These are phyloP conservation scores for Rutstroemia sydowiana DNA, from an alignment of 2,329 filamentous ascomycete species.

Conservation along the genomic window DNA sequence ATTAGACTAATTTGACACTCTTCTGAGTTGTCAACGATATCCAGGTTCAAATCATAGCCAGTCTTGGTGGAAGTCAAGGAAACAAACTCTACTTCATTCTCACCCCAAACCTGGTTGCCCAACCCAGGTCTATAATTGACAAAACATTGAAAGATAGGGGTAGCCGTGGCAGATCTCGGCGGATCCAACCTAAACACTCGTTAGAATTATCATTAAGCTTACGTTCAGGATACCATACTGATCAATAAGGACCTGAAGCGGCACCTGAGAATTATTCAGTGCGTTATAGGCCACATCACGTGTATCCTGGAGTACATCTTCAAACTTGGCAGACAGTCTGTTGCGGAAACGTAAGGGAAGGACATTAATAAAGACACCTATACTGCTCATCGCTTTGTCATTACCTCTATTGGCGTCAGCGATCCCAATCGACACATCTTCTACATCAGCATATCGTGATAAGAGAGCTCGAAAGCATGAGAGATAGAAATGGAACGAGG, in stretches of 20 bases:
- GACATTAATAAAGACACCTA: constrained; percentile 17
- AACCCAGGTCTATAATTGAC: constrained; percentile 38
- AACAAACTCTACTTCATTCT: constrained; percentile 13
- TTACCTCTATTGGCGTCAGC: constrained; percentile 38
- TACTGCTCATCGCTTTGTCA: constrained; percentile 17
- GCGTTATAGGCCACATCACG: constrained; percentile 30
- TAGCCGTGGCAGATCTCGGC: constrained; percentile 30
- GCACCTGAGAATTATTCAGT: constrained; percentile 37
- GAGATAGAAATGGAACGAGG: constrained; percentile 40
- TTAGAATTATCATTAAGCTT: constrained; percentile 41
- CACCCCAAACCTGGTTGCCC: too few species aligned
- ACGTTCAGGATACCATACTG: too few species aligned
- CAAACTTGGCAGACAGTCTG: constrained; percentile 18
- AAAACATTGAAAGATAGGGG: constrained; percentile 29
- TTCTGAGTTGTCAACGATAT: neutral
- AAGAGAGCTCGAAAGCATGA: constrained; percentile 35
- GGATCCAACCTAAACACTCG: constrained; percentile 36
- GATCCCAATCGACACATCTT: constrained; percentile 40
- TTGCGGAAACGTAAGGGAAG: constrained; percentile 15
- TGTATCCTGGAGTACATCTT: constrained; percentile 16
- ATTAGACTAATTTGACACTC: neutral
- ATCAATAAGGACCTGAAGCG: too few species aligned
- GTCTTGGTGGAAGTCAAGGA: neutral
- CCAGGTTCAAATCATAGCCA: neutral
- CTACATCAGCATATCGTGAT: constrained; percentile 28